Percentiles rank a stretch among this genome's conserved stretches.
phyloP scores from a whole-genome alignment of 179 eudicot genomes.

The Beta macrorhiza region DNA sequence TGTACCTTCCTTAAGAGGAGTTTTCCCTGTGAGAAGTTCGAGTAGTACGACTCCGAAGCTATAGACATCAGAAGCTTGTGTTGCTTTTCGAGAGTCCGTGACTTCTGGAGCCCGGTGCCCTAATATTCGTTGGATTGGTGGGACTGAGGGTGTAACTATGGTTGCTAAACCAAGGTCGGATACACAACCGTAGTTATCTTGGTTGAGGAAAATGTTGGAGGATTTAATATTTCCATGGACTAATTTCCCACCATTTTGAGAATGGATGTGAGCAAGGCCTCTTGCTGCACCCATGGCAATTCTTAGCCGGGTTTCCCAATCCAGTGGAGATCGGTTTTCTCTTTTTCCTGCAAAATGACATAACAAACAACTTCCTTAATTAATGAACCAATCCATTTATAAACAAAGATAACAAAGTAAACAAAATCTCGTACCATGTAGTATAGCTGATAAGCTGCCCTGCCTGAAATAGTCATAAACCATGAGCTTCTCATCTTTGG shows the following conservation, averaged over 20 bases:
- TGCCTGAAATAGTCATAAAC: constrained; percentile 67
- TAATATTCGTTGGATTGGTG: constrained; percentile 38
- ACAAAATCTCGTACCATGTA: constrained; percentile 56
- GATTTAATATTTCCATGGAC: constrained; percentile 87
- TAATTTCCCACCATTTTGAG: constrained; percentile 50
- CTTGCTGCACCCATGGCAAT: constrained; percentile 69
- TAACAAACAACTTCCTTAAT: background rate
- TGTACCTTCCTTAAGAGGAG: constrained; percentile 53
- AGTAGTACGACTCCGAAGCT: constrained; percentile 75
- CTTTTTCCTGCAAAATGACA: constrained; percentile 42
- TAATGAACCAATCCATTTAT: background rate
- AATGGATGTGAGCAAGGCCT: constrained; percentile 72
- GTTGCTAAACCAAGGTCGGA: constrained; percentile 71
- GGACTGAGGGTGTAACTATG: constrained; percentile 41
- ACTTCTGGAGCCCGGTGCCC: constrained; percentile 81
- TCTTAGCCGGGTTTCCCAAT: constrained; percentile 66
- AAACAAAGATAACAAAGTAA: background rate
- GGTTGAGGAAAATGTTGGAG: constrained; percentile 67
- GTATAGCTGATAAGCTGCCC: constrained; percentile 61
- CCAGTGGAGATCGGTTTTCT: constrained; percentile 47
- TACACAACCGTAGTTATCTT: constrained; percentile 54
- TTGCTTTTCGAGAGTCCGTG: constrained; percentile 49
- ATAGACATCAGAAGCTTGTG: constrained; percentile 72
- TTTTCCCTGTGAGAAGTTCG: constrained; percentile 80
- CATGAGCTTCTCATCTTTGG: constrained; percentile 87